These are phyloP conservation scores for Trichoderma parareesei DNA, from an alignment of 495 filamentous ascomycete species.

Conservation along the genomic window DNA sequence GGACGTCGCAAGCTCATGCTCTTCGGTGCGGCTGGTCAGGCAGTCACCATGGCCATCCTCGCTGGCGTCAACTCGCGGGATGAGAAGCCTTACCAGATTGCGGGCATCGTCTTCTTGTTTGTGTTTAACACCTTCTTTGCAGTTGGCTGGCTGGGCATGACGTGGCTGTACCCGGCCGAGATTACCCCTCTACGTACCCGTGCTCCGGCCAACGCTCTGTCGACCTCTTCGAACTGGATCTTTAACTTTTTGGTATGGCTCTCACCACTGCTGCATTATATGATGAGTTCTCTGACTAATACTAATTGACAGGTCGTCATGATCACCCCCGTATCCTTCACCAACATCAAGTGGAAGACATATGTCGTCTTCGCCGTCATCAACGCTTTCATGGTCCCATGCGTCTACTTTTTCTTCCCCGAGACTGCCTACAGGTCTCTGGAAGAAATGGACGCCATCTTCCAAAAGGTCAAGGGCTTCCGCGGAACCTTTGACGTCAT, in stretches of 20 bases:
- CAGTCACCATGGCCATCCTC: conserved; percentile 58
- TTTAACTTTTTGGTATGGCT: conserved; percentile 11
- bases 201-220: conserved; percentile 64
- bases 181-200: conserved; percentile 66
- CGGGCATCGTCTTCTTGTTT: conserved; percentile 49
- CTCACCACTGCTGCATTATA: no score
- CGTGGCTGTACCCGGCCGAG: conserved; percentile 62
- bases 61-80: conserved; percentile 36
- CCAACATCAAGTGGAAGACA: conserved; percentile 58
- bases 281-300: neutral
- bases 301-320: conserved; percentile 44
- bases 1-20: conserved; percentile 67
- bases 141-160: conserved; percentile 70
- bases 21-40: conserved; percentile 63
- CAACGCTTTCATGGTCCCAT: conserved; percentile 62
- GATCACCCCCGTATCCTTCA: conserved; percentile 63
- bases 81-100: conserved; percentile 10
- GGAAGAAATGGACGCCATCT: conserved; percentile 47
- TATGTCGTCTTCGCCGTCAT: conserved; percentile 77
- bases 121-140: conserved; percentile 73
- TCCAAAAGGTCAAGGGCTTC: conserved; percentile 48
- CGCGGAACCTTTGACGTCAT: conserved; percentile 53
- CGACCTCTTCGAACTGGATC: conserved; percentile 45
- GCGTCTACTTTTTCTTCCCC: conserved; percentile 52
- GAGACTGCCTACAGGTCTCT: conserved; percentile 51